Conservation (phyloP, 352 stramenopile species). For the Thalassiosira gravida region DNA sequence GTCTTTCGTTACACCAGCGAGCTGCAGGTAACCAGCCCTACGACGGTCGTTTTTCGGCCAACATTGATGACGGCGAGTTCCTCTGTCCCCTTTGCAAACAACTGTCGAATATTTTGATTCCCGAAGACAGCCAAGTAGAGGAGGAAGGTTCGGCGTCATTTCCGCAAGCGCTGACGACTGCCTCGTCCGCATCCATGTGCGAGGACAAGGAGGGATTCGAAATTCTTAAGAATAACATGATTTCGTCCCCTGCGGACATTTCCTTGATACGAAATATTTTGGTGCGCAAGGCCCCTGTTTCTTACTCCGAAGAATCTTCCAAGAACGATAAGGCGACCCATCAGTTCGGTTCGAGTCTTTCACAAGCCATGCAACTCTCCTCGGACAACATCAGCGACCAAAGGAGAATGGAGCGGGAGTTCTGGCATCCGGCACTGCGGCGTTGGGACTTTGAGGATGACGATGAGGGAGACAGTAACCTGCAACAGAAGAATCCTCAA, state of each 20-base stretch:
- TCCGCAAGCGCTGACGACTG: slow-evolving; percentile 15
- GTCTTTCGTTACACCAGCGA: slow-evolving; percentile 92
- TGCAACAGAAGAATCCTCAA: slow-evolving; percentile 22
- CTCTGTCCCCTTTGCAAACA: slow-evolving; percentile 96
- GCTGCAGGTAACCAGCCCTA: slow-evolving; percentile 92
- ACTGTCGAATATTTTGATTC: slow-evolving; percentile 96
- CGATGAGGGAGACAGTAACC: slow-evolving; percentile 25
- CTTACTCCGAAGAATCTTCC: slow-evolving; percentile 22
- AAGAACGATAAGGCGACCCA: slow-evolving; percentile 54
- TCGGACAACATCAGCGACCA: slow-evolving; percentile 52
- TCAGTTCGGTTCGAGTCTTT: slow-evolving; percentile 75
- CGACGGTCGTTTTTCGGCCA: slow-evolving; percentile 91
- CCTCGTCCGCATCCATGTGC: slow-evolving; percentile 28
- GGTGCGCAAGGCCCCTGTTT: slow-evolving; percentile 27
- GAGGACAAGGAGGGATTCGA: slow-evolving; percentile 59
- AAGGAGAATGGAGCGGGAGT: slow-evolving; percentile 53
- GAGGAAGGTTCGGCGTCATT: slow-evolving; percentile 13
- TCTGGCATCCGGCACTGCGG: slow-evolving; percentile 73
- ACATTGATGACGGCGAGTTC: slow-evolving; percentile 96
- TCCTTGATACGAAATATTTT: slow-evolving; percentile 51
- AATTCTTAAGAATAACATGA: slow-evolving; percentile 46
- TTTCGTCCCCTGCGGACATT: slow-evolving; percentile 37
- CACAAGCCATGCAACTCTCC: slow-evolving; percentile 78
- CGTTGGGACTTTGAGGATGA: slow-evolving; percentile 84
- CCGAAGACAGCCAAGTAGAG: slow-evolving; percentile 60